These are phyloP conservation scores for Erodium texanum DNA, from an alignment of 441 rosid species.

Conservation along the genomic window DNA sequence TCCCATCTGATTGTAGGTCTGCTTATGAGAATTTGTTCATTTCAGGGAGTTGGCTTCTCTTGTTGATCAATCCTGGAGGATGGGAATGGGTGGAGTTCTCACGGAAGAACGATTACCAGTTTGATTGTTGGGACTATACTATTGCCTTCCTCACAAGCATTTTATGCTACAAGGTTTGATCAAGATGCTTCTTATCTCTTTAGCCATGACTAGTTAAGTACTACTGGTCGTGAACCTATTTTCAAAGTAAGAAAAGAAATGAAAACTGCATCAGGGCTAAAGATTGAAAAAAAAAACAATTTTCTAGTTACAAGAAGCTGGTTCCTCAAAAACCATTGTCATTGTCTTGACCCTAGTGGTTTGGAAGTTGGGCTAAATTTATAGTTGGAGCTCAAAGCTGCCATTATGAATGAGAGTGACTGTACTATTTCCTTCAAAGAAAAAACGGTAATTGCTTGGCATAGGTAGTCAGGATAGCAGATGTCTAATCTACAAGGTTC, in stretches of 20 bases:
- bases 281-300: no score
- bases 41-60: constrained; percentile 62
- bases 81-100: constrained; percentile 79
- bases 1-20: constrained; percentile 10
- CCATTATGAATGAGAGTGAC: no score
- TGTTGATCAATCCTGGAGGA: constrained; percentile 82
- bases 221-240: no score
- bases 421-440: no score
- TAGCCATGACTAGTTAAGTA: no score
- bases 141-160: constrained; percentile 7
- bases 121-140: constrained; percentile 17
- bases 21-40: constrained; percentile 14
- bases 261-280: no score
- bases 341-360: not conserved
- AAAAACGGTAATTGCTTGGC: not conserved
- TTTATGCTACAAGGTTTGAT: not conserved
- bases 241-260: no score
- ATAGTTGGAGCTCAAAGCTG: not conserved
- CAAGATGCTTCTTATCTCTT: no score
- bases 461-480: not conserved
- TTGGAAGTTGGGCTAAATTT: not conserved
- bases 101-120: constrained; percentile 41
- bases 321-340: not conserved
- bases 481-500: not conserved
- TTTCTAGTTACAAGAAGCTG: no score